Conservation (phyloP, 176 grass and related monocot species). For the Triticum turgidum region DNA sequence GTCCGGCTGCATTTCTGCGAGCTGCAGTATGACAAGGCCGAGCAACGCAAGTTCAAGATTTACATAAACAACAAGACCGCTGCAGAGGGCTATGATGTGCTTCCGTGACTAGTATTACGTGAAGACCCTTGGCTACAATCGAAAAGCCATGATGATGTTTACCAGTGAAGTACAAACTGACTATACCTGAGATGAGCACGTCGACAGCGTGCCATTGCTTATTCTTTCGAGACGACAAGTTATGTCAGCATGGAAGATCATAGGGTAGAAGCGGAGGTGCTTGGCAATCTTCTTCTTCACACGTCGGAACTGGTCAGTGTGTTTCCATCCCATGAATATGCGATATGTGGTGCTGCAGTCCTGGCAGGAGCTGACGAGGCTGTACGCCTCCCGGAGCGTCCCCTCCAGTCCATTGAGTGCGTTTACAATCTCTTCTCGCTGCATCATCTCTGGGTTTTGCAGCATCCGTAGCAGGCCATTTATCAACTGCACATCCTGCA, state of each 20-base stretch:
- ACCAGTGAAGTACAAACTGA: too few species aligned
- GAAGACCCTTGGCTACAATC: too few species aligned
- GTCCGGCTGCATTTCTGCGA: constrained; percentile 92
- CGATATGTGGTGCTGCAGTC: constrained; percentile 11
- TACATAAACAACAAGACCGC: constrained; percentile 95
- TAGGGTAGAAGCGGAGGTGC: constrained; percentile 33
- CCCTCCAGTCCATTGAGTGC: constrained; percentile 28
- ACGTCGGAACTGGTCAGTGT: constrained; percentile 18
- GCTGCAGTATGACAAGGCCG: constrained; percentile 62
- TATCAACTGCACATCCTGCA: constrained; percentile 28
- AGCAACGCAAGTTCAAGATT: constrained; percentile 83
- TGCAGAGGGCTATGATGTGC: constrained; percentile 80
- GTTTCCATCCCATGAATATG: constrained; percentile 27
- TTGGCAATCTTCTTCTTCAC: constrained; percentile 34
- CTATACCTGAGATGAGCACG: neutral
- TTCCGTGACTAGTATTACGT: neutral
- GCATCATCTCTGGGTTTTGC: constrained; percentile 27
- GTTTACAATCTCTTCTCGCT: constrained; percentile 2
- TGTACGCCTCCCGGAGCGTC: constrained; percentile 13
- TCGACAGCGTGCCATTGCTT: neutral
- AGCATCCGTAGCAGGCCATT: constrained; percentile 26
- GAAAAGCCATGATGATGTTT: too few species aligned
- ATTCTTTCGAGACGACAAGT: neutral
- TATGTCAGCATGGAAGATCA: constrained; percentile 26
- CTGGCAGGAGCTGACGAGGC: constrained; percentile 24